Evolutionary conservation across 106 monocot species (phyloP), one percentile per base, ranked within the genome.

Genomic region (Apostasia shenzhenica): DNA sequence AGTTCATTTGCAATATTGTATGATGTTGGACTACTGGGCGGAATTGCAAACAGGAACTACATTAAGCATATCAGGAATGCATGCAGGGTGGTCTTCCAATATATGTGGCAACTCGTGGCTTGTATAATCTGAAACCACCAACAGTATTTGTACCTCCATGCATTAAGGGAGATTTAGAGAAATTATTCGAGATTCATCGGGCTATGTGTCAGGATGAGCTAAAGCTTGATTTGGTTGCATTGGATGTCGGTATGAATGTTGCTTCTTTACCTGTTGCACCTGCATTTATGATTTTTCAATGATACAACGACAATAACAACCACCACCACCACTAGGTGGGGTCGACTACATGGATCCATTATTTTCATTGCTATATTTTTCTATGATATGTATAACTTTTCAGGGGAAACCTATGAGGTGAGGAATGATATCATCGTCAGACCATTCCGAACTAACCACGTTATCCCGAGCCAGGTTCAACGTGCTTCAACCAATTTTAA

Each of bases 391-490:
- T 11, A 41, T 39, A 44, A 44, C 56, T 46, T 67, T 69, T 70
- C 59, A 99, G 97, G 93, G 41, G 97, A 99, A 73, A 99, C 97
- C 0, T 99, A 93, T 80, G 92, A 99, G 72, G 79, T 99, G 68
- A 80, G 97, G 54, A 99, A 93, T 85, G 87, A 99, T 63, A 87
- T 99, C 82, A 93, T 99, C 78, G 92, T 88, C 14, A 87, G 92
- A 70, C 97, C 97, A 80, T 99, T 99, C 71, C 79, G 77, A 80
- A 99, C 97, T 26, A 76, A 81, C 63, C 97, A 99, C 83, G 90
- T 87, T 51, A 90, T 99, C 65, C 92, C 97, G 39, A 99, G 97
- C 76, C 97, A 99, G 90, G 97, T 99, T 76, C 48, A 12, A 6
- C 57, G 57, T 55, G 45, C 42, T 48, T 46, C 44, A 69, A 55